Conservation (phyloP, 352 stramenopile species). For the Phytophthora idaei region DNA sequence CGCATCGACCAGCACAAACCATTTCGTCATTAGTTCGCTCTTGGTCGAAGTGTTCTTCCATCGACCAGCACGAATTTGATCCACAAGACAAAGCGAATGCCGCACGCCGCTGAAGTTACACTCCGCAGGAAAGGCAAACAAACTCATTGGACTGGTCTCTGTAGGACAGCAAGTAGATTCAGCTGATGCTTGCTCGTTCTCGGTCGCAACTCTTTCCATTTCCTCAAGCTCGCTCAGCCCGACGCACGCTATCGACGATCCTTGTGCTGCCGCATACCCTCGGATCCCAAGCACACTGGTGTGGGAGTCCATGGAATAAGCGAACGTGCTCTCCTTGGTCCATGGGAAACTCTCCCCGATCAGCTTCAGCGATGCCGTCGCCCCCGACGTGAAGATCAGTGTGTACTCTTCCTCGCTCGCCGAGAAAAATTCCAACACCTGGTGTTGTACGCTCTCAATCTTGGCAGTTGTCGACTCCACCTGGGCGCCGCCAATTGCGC, state of each 20-base stretch:
- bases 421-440: slow-evolving; percentile 74
- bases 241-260: slow-evolving; percentile 40
- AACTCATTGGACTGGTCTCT: slow-evolving; percentile 24
- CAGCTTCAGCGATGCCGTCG: slow-evolving; percentile 82
- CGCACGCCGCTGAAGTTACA: slow-evolving; percentile 79
- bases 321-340: slow-evolving; percentile 53
- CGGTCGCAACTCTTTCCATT: slow-evolving; percentile 18
- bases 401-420: slow-evolving; percentile 73
- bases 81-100: slow-evolving; percentile 53
- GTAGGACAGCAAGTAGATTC: not conserved
- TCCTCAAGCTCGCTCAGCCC: slow-evolving; percentile 46
- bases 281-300: slow-evolving; percentile 78
- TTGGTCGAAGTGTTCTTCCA: slow-evolving; percentile 20
- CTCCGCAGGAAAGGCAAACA: slow-evolving; percentile 78
- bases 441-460: slow-evolving; percentile 52
- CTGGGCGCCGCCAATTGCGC: slow-evolving; percentile 24
- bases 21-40: slow-evolving; percentile 26
- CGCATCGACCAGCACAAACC: slow-evolving; percentile 75
- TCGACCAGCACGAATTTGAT: slow-evolving; percentile 35
- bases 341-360: slow-evolving; percentile 86
- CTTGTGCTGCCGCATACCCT: slow-evolving; percentile 40
- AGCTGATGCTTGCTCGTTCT: not conserved
- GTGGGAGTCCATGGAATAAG: slow-evolving; percentile 69
- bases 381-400: slow-evolving; percentile 86
- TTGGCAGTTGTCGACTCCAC: slow-evolving; percentile 47